These are phyloP conservation scores for Populus tomentosa DNA, from an alignment of 441 rosid genomes.

Conservation along the genomic window DNA sequence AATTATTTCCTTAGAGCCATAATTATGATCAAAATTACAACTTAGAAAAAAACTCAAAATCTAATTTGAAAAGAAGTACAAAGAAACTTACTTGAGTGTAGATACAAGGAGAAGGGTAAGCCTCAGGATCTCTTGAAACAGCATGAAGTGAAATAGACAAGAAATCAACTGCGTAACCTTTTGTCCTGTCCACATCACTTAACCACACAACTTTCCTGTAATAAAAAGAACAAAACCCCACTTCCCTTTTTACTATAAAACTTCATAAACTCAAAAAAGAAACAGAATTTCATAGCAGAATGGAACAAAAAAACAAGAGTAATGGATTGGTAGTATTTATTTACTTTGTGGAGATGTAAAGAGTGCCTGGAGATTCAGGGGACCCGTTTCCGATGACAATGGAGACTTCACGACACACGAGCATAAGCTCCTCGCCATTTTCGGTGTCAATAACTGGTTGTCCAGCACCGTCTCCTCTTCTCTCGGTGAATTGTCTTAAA, in stretches of 20 bases:
- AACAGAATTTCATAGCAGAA: neutral
- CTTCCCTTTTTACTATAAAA: neutral
- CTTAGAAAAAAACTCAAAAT: neutral
- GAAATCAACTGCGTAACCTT: conserved; percentile 88
- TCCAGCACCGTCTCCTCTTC: conserved; percentile 52
- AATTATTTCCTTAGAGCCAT: neutral
- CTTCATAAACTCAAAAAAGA: neutral
- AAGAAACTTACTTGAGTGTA: conserved; percentile 60
- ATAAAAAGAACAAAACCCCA: neutral
- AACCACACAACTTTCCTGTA: conserved; percentile 81
- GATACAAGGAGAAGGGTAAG: conserved; percentile 82
- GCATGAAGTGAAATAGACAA: conserved; percentile 85
- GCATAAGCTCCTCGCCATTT: conserved; percentile 74
- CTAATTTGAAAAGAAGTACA: too few relatives aligned
- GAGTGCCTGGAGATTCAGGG: conserved; percentile 75
- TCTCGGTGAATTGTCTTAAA: conserved; percentile 49
- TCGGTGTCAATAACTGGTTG: conserved; percentile 53
- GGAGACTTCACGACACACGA: conserved; percentile 62
- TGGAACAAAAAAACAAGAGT: neutral
- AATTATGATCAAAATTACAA: neutral
- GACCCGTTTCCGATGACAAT: conserved; percentile 56
- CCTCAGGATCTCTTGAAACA: conserved; percentile 80
- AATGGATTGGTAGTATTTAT: neutral
- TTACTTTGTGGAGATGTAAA: conserved; percentile 72
- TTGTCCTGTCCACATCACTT: conserved; percentile 61